Evolutionary conservation across 2,329 filamentous ascomycete species (phyloP), one percentile per base, ranked within the genome.

Genomic region (Pestalotiopsis sp.): DNA sequence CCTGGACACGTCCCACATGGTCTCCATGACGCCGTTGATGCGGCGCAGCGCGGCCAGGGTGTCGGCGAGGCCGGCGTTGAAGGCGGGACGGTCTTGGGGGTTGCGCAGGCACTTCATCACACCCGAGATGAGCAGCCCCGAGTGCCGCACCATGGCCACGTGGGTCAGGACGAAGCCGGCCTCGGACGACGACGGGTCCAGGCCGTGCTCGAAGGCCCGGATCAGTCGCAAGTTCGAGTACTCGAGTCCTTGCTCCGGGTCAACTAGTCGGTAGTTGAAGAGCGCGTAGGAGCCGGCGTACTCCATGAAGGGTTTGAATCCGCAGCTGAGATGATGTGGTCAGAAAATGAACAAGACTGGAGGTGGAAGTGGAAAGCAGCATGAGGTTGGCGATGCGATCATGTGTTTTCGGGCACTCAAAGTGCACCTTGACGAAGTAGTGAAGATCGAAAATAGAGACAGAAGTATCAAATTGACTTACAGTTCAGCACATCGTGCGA

Each of bases 131-230:
- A 98, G 84, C 0, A 89, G 88, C 0, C 91, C 91, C 0, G 94
- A 94, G 79, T 97, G 89, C 77, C 90, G 91, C 63, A 97, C 95
- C 94, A 98, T 98, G 80, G 97, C 94, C 64, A 98, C 90, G 79
- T 98, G 95, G 4, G 96, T 94, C 13, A 98, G 87, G n/a, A 98
- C 94, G 78, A 98, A 98, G 63, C 95, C 95, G 0, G 95, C 95
- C 79, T 98, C 95, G 7, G 94, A 97, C 3, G 93, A 97, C 39
- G 86, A 86, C 0, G 92, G 92, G 78, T 98, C 92, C 9, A 97
- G 89, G 14, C 95, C 95, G 74, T 91, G 88, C 81, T 98, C 94
- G 74, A 98, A 98, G 26, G 94, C 95, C 44, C 95, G 92, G 76
- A 98, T 91, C 39, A 98, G 88, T 11, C 94, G 91, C 26, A 98